Evolutionary conservation across 768 basidiomycete species (phyloP), one percentile per base, ranked within the genome.

Genomic region (Calocybe indica): DNA sequence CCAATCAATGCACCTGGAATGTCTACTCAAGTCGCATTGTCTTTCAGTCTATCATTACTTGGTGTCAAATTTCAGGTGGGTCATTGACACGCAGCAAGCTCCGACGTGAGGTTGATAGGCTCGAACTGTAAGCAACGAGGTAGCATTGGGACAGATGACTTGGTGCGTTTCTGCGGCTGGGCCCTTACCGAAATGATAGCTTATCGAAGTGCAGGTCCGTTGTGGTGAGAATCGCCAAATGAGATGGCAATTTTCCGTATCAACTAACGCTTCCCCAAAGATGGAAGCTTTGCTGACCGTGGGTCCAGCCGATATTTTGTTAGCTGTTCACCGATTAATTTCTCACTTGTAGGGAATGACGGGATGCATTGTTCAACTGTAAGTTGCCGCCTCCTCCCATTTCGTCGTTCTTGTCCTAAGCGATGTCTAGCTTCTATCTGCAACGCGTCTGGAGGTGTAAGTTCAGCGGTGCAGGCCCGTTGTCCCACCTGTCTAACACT

Each of bases 351-450:
- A 80, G 73, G 78, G 74, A 3, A 53, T 78, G 13, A 79, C 75
- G 9, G 75, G 71, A 5, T 62, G 70, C 37, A 58, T 79, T 14
- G 79, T 81, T 5, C 81, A 82, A 62, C 69, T 65, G 75, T 74
- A 31, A 34, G 67, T 60, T 11, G 28, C n/a, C 22, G 22, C 12
- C 32, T 7, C 32, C 22, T 38, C 12, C 34, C 31, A 3, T 12
- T 5, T n/a, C 36, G 34, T 7, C 33, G 33, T 37, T 13, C 37
- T 37, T 7, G 36, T 15, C 3, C 40, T 15, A 9, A 12, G 9
- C 31, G 43, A 11, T 12, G 28, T 11, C 5, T 41, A 78, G 74
- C 35, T 82, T 80, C 61, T 68, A 80, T 49, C 57, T 68, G 0
- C 60, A 69, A 52, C 75, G 79, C 1, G 64, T 82, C 3, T 82